Base-by-base conservation (phyloP, 257 asterid species). In the Capsicum pubescens region DNA sequence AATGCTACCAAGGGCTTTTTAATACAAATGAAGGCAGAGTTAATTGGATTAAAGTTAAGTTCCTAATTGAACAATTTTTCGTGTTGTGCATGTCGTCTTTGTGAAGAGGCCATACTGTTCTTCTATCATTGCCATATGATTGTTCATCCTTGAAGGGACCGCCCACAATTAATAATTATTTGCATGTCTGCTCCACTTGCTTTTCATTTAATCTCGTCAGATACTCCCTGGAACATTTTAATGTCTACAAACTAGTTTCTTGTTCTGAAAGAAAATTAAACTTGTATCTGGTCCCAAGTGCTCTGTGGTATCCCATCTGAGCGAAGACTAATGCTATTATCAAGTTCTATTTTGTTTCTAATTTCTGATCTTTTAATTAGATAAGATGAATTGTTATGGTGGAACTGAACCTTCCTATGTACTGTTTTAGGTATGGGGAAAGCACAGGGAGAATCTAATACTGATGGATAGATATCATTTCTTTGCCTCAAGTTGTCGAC, bases 401-500 rank as follows among this genome's bases (percentile, higher is more conserved):
- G 82, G 63, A 54, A 77, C 50, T 77, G 64, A 77, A 77, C 19
- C 66, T 16, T 46, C 26, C 39, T 46, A 42, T 15, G 50, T 32
- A 11, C 50, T 84, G 52, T 32, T 86, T 71, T 80, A 95, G 98
- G 98, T 95, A 15, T 96, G 98, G 98, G 90, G 85, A 72, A 91
- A 95, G 88, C 96, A 96, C 77, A 93, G 88, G 89, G 99, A 93
- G 9, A 96, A 96, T 82, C 80, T 96, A 79, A 94, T 96, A 89
- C 78, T 92, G 85, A 93, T 96, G 97, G 99, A 94, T 66, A 89
- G 98, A 82, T 95, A 95, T 83, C 97, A 92, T 87, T 95, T 90
- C 86, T 95, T 95, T 83, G 93, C 95, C 82, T 94, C 99, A 52
- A 96, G 98, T 86, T 91, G 96, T 88, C 92, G 90, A 88, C 92